These are phyloP conservation scores for Blakeslea trispora DNA, from an alignment of 371 early-diverging fungal genomes.

Conservation along the genomic window DNA sequence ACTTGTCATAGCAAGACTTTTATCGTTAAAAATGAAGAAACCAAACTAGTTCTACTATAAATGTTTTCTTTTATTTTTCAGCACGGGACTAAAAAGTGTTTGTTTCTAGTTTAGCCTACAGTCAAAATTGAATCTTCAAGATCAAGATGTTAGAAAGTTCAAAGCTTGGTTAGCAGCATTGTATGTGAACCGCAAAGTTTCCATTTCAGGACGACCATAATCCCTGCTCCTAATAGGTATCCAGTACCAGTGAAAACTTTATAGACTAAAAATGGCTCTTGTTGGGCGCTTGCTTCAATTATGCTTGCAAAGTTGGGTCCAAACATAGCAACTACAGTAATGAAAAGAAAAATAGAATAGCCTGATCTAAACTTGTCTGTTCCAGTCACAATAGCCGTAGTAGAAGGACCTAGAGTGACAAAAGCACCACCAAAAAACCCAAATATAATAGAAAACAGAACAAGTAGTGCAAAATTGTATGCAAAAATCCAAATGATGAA, in stretches of 20 bases:
- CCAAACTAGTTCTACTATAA: too few species aligned
- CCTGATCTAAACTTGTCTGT: constrained; percentile 27
- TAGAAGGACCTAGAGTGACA: constrained; percentile 31
- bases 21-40: too few species aligned
- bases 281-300: constrained; percentile 15
- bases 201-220: constrained; percentile 30
- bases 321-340: constrained; percentile 27
- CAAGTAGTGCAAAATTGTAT: constrained; percentile 25
- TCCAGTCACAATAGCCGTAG: constrained; percentile 26
- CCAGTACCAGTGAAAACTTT: constrained; percentile 32
- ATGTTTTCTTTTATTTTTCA: too few species aligned
- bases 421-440: constrained; percentile 39
- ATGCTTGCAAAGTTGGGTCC: constrained; percentile 32
- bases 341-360: constrained; percentile 24
- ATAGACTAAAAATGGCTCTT: constrained; percentile 21
- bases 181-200: neutral
- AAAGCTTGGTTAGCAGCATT: too few species aligned
- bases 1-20: too few species aligned
- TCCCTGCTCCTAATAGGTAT: constrained; percentile 20
- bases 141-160: too few species aligned
- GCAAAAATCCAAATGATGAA: constrained; percentile 47
- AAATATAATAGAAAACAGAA: constrained; percentile 29
- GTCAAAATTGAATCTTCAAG: too few species aligned
- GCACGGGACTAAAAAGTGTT: too few species aligned
- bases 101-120: too few species aligned